Evolutionary conservation across 2,329 filamentous ascomycete species (phyloP), one percentile per base, ranked within the genome.

Genomic region (Trichoderma sp.): DNA sequence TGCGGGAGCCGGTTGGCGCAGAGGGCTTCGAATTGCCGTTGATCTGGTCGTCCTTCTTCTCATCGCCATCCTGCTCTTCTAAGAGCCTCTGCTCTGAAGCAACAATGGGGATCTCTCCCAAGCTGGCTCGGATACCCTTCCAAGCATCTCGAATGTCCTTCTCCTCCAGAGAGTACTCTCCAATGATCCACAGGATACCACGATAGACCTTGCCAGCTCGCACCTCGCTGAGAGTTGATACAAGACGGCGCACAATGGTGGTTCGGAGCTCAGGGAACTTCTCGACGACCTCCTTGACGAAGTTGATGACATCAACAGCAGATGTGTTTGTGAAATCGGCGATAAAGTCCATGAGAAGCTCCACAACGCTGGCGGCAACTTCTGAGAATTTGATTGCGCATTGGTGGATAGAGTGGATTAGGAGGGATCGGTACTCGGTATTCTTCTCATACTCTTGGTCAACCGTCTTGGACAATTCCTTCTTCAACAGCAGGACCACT

Each of bases 361-460:
- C 96, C 69, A 99, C 96, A 17, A 99, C 96, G 79, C 94, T 98
- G 59, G 95, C 93, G 30, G 96, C 96, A 74, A 99, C 95, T 82
- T 99, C 95, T 12, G 96, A 98, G 85, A 98, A 98, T 80, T 97
- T 98, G 86, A 99, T 98, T 77, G 96, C 96, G 81, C 96, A 98
- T 81, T 97, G 94, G 82, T 99, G 96, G 79, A 99, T 99, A 47
- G 95, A 94, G 82, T 98, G 94, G 76, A 99, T 98, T 73, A 99
- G 88, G 9, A 99, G 88, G 78, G 97, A 95, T 76, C 96, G 92
- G 82, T 98, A 98, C 82, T 97, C 95, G 79, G 90, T 90, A 83
- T 97, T 97, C 89, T 98, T 98, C 85, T 99, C 96, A 83, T 98
- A 98, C 81, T 98, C 95, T 82, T 98, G 95, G 78, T 99, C 95